Conservation (phyloP, 305 asterid species). For the Ajuga reptans region DNA sequence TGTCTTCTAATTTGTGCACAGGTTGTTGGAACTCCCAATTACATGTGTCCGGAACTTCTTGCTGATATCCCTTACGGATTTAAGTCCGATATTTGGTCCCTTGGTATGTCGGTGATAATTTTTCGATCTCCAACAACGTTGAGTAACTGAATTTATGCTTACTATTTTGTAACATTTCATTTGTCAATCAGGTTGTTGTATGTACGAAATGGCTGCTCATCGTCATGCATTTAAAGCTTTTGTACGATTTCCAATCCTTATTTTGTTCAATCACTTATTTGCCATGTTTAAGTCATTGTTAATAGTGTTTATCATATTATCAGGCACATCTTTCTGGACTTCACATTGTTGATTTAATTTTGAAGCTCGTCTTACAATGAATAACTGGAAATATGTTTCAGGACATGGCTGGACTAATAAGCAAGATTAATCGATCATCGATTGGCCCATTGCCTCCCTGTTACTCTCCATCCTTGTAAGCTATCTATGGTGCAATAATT, state of each 20-base stretch:
- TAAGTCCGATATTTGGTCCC: constrained; percentile 98
- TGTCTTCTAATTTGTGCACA: constrained; percentile 25
- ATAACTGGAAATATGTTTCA: constrained; percentile 29
- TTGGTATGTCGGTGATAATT: constrained; percentile 44
- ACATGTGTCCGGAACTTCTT: constrained; percentile 99
- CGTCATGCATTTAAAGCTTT: constrained; percentile 97
- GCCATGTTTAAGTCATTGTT: neutral
- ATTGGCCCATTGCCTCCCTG: constrained; percentile 95
- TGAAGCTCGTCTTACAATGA: constrained; percentile 1
- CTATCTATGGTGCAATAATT: neutral
- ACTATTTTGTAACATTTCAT: constrained; percentile 14
- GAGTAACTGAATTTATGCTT: neutral
- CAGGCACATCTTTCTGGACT: neutral
- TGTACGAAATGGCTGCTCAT: constrained; percentile 98
- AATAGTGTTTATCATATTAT: too few relatives aligned
- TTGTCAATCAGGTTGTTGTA: constrained; percentile 72
- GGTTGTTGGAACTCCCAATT: constrained; percentile 99
- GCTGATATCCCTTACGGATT: constrained; percentile 96
- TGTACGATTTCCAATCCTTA: constrained; percentile 45
- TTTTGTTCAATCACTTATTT: constrained; percentile 1
- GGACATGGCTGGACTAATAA: constrained; percentile 98
- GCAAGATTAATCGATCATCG: constrained; percentile 91
- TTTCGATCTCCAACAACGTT: neutral
- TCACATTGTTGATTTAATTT: neutral
- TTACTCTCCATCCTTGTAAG: constrained; percentile 93